Base-by-base conservation (phyloP, 768 basidiomycete species). In the Butyriboletus loyo region DNA sequence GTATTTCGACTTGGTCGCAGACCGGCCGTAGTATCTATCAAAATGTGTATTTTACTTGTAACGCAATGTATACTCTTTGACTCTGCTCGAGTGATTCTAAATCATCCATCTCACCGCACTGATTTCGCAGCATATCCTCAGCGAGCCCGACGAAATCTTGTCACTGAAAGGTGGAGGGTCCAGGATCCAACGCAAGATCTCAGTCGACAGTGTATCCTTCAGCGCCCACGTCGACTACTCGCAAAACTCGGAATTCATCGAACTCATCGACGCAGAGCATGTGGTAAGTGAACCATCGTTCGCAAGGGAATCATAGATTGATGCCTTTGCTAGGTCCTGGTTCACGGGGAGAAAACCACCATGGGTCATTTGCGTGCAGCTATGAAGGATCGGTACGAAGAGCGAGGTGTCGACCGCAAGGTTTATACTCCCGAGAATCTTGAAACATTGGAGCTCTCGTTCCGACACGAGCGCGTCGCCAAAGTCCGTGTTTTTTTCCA, bases 181-280 rank as follows among this genome's bases (percentile, higher is more conserved):
- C n/a, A n/a, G n/a, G 38, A 93, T 98, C 44, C 87, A 84, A 24
- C 77, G 93, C 54, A 89, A 89, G 61, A 78, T 95, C 57, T 93
- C 95, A 0, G 89, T 98, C 63, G 90, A 96, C 59, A 86, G 91
- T 56, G 88, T 99, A 55, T 96, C 96, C 3, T 98, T 98, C 71
- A 89, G 89, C 49, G 95, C 96, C 0, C 95, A 98, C 65, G 96
- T 98, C 57, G 95, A 98, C 66, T 96, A 89, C 61, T 81, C 90
- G 15, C 96, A 98, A 62, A 99, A 99, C 68, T 86, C 90, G 4
- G 91, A 92, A 63, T 99, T 96, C 70, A 98, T 99, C 57, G 92
- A 97, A 63, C 77, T 83, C 37, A 85, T 98, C 57, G 89, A 87
- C 56, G 87, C 93, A 9, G 89, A 92, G 58, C 92, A 94, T 72